Conservation (phyloP, 257 asterid genomes). For the Solanum pennellii region DNA sequence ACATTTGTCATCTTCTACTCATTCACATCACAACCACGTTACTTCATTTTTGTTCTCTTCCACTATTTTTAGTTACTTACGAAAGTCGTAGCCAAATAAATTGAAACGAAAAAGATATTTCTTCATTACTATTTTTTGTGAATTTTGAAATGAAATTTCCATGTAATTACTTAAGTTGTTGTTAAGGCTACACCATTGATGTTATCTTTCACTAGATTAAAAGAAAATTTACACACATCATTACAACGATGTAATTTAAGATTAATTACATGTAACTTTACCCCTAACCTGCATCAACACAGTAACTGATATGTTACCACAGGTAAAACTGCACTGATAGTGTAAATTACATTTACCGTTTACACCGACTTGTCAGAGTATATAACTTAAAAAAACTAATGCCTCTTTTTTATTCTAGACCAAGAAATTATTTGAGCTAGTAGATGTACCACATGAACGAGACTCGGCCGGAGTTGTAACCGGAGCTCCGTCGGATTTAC, state of each 20-base stretch:
- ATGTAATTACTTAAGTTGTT: background rate
- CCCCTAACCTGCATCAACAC: background rate
- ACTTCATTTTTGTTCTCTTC: background rate
- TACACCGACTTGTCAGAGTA: background rate
- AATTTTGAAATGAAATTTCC: background rate
- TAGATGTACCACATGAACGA: background rate
- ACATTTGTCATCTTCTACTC: background rate
- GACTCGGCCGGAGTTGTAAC: background rate
- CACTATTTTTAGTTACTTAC: background rate
- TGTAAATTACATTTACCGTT: background rate
- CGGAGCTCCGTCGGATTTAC: background rate
- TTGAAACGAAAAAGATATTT: background rate
- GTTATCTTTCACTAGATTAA: background rate
- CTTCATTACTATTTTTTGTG: background rate
- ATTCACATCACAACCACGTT: background rate
- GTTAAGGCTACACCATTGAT: background rate
- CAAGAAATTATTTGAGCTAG: background rate
- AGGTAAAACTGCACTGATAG: background rate
- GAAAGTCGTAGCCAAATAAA: background rate
- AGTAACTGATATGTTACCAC: background rate
- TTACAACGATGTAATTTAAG: background rate
- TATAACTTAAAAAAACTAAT: background rate
- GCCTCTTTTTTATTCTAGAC: background rate
- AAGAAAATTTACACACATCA: background rate
- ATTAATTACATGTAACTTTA: background rate